phyloP scores from a whole-genome alignment of 352 stramenopile genomes.

The Globisporangium carolinianum region DNA sequence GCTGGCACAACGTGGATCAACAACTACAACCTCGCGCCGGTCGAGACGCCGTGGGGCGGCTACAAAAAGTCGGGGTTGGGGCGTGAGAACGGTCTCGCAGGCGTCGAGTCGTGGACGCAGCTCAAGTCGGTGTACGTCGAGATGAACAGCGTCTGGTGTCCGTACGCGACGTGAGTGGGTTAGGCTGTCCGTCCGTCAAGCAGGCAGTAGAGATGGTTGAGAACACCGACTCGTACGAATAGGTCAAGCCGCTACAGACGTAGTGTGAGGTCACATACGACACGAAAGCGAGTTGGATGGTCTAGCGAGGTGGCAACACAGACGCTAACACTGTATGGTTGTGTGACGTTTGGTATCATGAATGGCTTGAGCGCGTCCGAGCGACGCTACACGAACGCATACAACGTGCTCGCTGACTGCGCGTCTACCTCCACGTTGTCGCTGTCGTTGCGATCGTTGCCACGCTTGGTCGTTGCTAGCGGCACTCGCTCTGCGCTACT shows the following conservation, averaged over 20 bases:
- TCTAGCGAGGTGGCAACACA: too few species aligned
- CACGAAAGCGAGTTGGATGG: neutral
- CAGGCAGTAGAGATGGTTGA: too few species aligned
- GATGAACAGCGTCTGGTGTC: slow-evolving; percentile 69
- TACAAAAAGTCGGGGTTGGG: slow-evolving; percentile 90
- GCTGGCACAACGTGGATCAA: slow-evolving; percentile 86
- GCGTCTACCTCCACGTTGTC: slow-evolving; percentile 14
- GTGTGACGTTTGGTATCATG: neutral
- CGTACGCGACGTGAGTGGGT: slow-evolving; percentile 32
- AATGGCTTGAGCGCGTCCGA: too few species aligned
- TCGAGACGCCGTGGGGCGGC: slow-evolving; percentile 86
- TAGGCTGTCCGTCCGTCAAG: too few species aligned
- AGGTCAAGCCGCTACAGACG: too few species aligned
- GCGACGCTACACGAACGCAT: neutral
- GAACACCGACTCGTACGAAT: too few species aligned
- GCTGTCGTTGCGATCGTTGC: slow-evolving; percentile 9
- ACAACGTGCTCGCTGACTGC: neutral
- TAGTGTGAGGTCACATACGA: too few species aligned
- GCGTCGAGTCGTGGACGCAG: slow-evolving; percentile 87
- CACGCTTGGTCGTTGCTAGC: too few species aligned
- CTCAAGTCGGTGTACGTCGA: slow-evolving; percentile 87
- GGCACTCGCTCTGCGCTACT: neutral
- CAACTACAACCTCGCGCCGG: slow-evolving; percentile 86
- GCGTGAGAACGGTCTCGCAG: slow-evolving; percentile 87
- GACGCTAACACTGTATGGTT: too few species aligned